Percentiles rank a stretch among this genome's conserved stretches.
Conservation (phyloP, 805 yeast genomes). For the Starmera quercuum region DNA sequence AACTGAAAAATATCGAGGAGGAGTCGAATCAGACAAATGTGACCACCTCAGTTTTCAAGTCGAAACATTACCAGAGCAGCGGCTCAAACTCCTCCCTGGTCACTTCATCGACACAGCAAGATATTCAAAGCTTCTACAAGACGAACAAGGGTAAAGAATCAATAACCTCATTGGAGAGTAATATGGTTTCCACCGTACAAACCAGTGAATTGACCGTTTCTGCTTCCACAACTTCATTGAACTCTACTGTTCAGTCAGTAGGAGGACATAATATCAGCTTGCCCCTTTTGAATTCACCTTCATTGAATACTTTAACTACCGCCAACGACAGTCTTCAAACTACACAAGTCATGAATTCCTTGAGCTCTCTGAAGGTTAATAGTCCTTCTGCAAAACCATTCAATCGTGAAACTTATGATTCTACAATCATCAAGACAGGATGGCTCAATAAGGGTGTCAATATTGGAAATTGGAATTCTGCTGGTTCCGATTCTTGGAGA, state of each 20-base stretch:
- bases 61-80: not conserved
- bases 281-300: not conserved
- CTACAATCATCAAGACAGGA: slow-evolving; percentile 38
- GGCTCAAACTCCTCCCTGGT: not conserved
- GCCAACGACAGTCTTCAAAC: not conserved
- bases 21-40: no score
- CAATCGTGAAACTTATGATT: slow-evolving; percentile 27
- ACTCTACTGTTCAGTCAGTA: not conserved
- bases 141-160: not conserved
- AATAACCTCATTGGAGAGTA: not conserved
- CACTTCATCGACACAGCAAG: not conserved
- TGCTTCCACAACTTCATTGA: slow-evolving; percentile 2
- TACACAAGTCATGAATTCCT: slow-evolving; percentile 4
- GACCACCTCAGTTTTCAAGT: not conserved
- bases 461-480: slow-evolving; percentile 13
- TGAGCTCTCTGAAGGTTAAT: slow-evolving; percentile 5
- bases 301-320: not conserved
- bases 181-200: not conserved
- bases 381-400: slow-evolving; percentile 12
- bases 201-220: not conserved
- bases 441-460: slow-evolving; percentile 51
- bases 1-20: no score
- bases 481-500: slow-evolving; percentile 23
- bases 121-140: not conserved
- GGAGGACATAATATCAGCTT: not conserved